phyloP scores from a whole-genome alignment of 176 grass and related monocot species.

The Metroxylon sagu region DNA sequence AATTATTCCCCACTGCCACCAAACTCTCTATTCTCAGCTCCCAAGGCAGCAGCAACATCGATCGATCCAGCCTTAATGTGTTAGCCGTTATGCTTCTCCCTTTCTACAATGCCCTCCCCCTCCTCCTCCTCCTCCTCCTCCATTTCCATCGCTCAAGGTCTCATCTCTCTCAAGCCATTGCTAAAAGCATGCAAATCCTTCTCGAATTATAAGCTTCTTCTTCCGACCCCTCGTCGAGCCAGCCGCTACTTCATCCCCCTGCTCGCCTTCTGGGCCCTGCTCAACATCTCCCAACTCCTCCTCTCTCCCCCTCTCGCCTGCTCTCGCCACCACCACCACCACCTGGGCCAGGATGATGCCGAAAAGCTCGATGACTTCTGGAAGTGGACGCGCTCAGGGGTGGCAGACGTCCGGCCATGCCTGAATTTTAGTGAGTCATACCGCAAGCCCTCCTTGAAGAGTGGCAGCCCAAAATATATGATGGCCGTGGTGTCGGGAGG shows the following conservation, averaged over 20 bases:
- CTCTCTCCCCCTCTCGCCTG: slow-evolving; percentile 15
- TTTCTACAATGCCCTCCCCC: slow-evolving; percentile 1
- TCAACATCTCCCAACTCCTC: slow-evolving; percentile 29
- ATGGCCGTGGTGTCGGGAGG: slow-evolving; percentile 34
- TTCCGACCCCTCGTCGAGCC: slow-evolving; percentile 4
- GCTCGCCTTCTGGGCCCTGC: slow-evolving; percentile 21
- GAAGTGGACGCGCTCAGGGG: slow-evolving; percentile 12
- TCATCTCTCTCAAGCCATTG: slow-evolving; percentile 13
- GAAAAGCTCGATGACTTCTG: slow-evolving; percentile 19
- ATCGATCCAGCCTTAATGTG: not conserved
- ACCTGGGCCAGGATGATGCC: too few species aligned
- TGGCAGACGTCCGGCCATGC: slow-evolving; percentile 7
- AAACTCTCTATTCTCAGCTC: too few species aligned
- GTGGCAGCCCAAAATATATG: slow-evolving; percentile 23
- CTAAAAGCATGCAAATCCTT: not conserved
- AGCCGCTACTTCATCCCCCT: slow-evolving; percentile 26
- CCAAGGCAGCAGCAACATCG: too few species aligned
- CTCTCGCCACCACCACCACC: not conserved
- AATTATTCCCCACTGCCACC: too few species aligned
- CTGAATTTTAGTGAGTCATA: slow-evolving; percentile 13
- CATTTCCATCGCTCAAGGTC: slow-evolving; percentile 26
- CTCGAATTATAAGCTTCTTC: slow-evolving; percentile 4
- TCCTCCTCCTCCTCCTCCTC: not conserved
- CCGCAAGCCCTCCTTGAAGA: not conserved
- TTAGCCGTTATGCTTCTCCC: not conserved